Evolutionary conservation across 305 asterid species (phyloP).

Genomic region (Fraxinus sp.): DNA sequence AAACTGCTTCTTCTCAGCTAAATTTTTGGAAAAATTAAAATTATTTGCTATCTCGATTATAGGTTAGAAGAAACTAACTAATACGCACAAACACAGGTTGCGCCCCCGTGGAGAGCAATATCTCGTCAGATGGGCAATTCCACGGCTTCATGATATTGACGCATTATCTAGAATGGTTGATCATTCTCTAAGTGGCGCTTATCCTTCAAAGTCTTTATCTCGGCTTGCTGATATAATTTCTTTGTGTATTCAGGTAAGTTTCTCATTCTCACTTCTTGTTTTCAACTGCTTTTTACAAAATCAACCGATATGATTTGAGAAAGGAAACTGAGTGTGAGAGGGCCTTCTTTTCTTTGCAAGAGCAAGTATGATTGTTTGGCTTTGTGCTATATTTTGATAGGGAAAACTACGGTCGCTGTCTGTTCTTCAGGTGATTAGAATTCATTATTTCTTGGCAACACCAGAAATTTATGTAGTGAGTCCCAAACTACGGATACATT

Average conservation of each 20-base stretch:
- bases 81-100: slow-evolving; percentile 39
- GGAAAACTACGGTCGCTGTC: neutral
- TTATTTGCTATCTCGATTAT: neutral
- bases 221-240: slow-evolving; percentile 93
- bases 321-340: neutral
- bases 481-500: neutral
- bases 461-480: neutral
- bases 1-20: neutral
- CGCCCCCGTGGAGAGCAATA: slow-evolving; percentile 75
- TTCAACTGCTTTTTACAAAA: neutral
- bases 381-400: neutral
- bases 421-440: neutral
- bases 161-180: slow-evolving; percentile 89
- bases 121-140: slow-evolving; percentile 86
- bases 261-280: neutral
- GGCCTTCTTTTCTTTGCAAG: neutral
- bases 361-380: neutral
- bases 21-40: neutral
- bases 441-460: neutral
- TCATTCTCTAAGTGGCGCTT: slow-evolving; percentile 68
- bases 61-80: neutral
- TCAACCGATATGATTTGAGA: neutral
- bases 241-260: slow-evolving; percentile 74
- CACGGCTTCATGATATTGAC: slow-evolving; percentile 82
- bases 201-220: slow-evolving; percentile 83